Evolutionary conservation across 306 rosid genomes (phyloP).

Genomic region (Sphenostylis stenocarpa): DNA sequence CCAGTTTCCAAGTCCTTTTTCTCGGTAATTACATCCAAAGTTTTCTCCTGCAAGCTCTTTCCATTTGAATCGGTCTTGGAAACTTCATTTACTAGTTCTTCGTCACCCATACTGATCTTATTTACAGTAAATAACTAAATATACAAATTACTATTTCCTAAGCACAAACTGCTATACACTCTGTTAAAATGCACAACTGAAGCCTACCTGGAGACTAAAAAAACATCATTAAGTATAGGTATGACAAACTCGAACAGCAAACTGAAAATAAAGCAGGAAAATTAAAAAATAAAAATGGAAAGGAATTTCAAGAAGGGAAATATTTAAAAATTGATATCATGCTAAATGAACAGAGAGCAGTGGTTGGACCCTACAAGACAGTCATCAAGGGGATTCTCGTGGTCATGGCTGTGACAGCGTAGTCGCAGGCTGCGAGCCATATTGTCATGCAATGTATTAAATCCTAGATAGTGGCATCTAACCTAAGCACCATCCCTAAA

Average conservation of each 20-base stretch:
- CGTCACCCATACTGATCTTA: slow-evolving; percentile 65
- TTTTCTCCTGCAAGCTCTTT: slow-evolving; percentile 39
- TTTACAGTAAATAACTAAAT: slow-evolving; percentile 19
- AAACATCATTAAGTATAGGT: background rate
- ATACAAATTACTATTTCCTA: slow-evolving; percentile 12
- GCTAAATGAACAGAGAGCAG: background rate
- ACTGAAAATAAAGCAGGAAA: background rate
- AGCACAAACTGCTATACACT: slow-evolving; percentile 4
- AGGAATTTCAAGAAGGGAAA: slow-evolving; percentile 15
- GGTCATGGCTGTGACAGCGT: background rate
- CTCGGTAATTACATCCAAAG: slow-evolving; percentile 28
- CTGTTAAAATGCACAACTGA: slow-evolving; percentile 14
- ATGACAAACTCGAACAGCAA: background rate
- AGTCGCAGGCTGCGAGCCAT: background rate
- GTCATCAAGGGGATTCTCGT: background rate
- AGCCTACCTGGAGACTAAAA: background rate
- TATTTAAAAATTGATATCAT: background rate
- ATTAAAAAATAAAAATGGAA: background rate
- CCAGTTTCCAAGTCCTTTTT: slow-evolving; percentile 42
- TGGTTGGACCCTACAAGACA: background rate
- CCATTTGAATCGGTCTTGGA: slow-evolving; percentile 50
- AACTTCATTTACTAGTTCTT: slow-evolving; percentile 49
- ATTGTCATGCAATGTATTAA: background rate
- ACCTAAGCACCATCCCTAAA: background rate
- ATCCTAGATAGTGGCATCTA: background rate